phyloP scores from a whole-genome alignment of 805 yeast genomes.

The Teunomyces aglyptinius region DNA sequence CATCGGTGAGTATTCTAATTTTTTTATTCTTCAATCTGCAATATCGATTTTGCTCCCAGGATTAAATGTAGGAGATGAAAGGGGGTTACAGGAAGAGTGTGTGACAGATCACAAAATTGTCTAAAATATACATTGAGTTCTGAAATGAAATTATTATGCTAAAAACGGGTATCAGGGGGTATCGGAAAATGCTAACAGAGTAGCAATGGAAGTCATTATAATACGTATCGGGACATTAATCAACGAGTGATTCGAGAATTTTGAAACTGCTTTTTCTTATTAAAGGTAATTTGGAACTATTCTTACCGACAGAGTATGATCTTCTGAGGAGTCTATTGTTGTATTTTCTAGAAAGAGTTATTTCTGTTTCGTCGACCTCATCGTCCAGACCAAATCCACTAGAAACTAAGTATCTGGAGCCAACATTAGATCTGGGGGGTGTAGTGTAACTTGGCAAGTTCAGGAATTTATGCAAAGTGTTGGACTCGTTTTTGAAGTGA shows the following conservation, averaged over 20 bases:
- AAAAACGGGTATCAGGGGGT: not conserved
- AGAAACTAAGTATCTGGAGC: conserved; percentile 19
- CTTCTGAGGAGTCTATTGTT: conserved; percentile 20
- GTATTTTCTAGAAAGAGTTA: conserved; percentile 7
- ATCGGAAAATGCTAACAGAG: not conserved
- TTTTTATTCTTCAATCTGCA: not conserved
- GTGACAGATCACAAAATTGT: not conserved
- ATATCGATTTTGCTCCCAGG: not conserved
- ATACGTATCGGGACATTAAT: not conserved
- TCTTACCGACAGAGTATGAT: conserved; percentile 39
- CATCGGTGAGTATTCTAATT: no score
- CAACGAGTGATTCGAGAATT: conserved; percentile 11
- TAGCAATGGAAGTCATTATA: not conserved
- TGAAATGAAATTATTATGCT: not conserved
- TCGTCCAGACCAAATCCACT: conserved; percentile 6
- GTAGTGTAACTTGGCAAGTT: conserved; percentile 32
- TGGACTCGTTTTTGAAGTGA: conserved; percentile 26
- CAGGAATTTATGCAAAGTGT: conserved; percentile 30
- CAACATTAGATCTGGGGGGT: conserved; percentile 27
- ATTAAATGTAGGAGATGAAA: not conserved
- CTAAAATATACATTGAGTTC: not conserved
- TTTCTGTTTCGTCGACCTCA: conserved; percentile 20
- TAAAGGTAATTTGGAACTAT: conserved; percentile 32
- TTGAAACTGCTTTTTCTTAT: conserved; percentile 32
- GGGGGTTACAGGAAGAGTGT: not conserved